Base-by-base conservation (phyloP, 371 early-diverging fungal species). In the Rhizopus sp. region DNA sequence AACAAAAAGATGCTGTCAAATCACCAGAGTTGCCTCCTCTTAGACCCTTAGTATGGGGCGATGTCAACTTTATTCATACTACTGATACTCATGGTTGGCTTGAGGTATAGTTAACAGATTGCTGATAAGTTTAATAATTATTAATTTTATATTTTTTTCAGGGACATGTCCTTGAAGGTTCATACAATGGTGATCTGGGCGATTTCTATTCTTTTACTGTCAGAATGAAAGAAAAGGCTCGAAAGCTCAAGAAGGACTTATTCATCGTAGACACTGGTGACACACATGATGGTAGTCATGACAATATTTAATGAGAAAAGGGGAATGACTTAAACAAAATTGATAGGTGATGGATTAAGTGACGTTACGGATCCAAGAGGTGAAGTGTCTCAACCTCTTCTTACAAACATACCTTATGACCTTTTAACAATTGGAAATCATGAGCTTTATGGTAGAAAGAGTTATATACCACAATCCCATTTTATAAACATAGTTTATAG, bases 241-340 rank as follows among this genome's bases (percentile, higher is more conserved):
- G 49, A n/a, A 54, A 66, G 29, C 52, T 71, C 8, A 67, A 66
- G 50, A 80, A 77, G 66, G 81, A 82, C 63, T 56, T 86, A 23
- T 80, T 86, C 60, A 69, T 86, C 4, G 69, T 83, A 5, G 86
- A 86, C 60, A 80, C 78, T 10, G 84, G 84, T 16, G 81, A 81
- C 54, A 72, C 68, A 2, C 78, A 80, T 34, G 81, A 78, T 61
- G 80, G 78, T 50, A 73, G 59, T n/a, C 9, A 16, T 17, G 33
- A 32, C 9, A 16, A 44, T 12, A 44, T 40, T 45, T 17, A 15
- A 16, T 53, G 34, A 34, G 13, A 23, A 23, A 23, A 23, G 32
- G 32, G 4, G n/a, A 16, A 32, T 40, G 1, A 6, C 15, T 33
- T 29, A 57, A 17, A 15, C 4, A 23, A 23, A 45, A 16, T 37